Evolutionary conservation across 2,329 filamentous ascomycete species (phyloP).

Genomic region (Sphaerostilbella broomeana): DNA sequence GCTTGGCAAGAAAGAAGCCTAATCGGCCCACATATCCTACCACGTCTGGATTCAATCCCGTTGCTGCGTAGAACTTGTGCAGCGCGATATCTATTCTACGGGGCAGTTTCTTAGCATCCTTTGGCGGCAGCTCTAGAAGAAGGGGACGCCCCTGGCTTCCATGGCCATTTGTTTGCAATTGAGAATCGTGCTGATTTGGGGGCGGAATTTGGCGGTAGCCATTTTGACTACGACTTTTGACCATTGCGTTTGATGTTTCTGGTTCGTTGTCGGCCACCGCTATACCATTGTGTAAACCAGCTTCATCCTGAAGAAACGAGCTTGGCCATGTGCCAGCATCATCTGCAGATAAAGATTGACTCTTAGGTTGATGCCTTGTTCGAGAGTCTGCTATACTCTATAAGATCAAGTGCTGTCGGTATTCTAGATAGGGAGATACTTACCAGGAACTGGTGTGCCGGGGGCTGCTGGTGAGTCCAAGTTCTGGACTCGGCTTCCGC

Average conservation of each 20-base stretch:
- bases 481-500: slow-evolving; percentile 45
- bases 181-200: slow-evolving; percentile 2
- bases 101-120: slow-evolving; percentile 22
- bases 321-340: slow-evolving; percentile 5
- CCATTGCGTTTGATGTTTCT: slow-evolving; percentile 8
- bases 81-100: slow-evolving; percentile 30
- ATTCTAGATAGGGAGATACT: slow-evolving; percentile 12
- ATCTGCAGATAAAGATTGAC: slow-evolving; percentile 4
- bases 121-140: slow-evolving; percentile 43
- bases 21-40: slow-evolving; percentile 42
- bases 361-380: slow-evolving; percentile 18
- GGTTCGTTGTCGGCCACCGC: not conserved
- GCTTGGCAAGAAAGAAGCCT: slow-evolving; percentile 60
- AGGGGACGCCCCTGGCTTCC: slow-evolving; percentile 32
- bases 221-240: slow-evolving; percentile 9
- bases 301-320: not conserved
- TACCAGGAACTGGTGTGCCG: slow-evolving; percentile 43
- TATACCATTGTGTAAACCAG: not conserved
- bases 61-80: slow-evolving; percentile 17
- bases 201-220: slow-evolving; percentile 1
- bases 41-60: slow-evolving; percentile 25
- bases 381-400: slow-evolving; percentile 24
- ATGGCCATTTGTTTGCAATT: slow-evolving; percentile 8
- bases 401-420: slow-evolving; percentile 25
- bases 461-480: slow-evolving; percentile 48